Evolutionary conservation across 2,329 filamentous ascomycete species (phyloP).

Genomic region (Ceratocystis papillata): DNA sequence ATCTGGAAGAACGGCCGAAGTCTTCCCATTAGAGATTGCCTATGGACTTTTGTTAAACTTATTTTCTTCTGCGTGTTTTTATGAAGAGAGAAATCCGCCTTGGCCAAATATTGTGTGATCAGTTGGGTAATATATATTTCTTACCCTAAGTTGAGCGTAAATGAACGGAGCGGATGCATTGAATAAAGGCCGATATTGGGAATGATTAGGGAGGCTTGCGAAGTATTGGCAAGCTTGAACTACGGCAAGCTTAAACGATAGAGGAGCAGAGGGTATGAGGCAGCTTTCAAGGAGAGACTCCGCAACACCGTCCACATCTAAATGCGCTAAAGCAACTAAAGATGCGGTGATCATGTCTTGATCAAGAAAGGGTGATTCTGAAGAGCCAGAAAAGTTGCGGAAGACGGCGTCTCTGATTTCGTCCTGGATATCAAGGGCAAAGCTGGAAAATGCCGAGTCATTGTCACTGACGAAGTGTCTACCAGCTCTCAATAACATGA

Average conservation of each 20-base stretch:
- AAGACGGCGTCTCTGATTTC: constrained; percentile 58
- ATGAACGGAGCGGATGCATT: constrained; percentile 46
- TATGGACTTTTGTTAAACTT: constrained; percentile 15
- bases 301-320: constrained; percentile 49
- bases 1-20: constrained; percentile 17
- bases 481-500: constrained; percentile 50
- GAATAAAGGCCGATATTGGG: constrained; percentile 46
- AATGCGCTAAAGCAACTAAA: constrained; percentile 53
- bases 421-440: constrained; percentile 58
- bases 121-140: constrained; percentile 21
- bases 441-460: constrained; percentile 54
- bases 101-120: too few relatives aligned
- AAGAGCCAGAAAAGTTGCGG: constrained; percentile 38
- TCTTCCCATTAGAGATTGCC: constrained; percentile 21
- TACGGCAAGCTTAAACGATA: constrained; percentile 51
- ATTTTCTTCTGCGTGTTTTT: too few relatives aligned
- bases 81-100: too few relatives aligned
- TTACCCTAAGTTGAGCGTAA: constrained; percentile 46
- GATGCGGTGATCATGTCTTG: constrained; percentile 55
- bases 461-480: constrained; percentile 53
- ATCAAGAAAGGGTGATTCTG: constrained; percentile 45
- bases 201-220: constrained; percentile 41
- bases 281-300: constrained; percentile 48
- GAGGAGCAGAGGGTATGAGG: constrained; percentile 45
- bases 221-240: constrained; percentile 54